Evolutionary conservation across 106 monocot species (phyloP).

Genomic region (Allium cepa): DNA sequence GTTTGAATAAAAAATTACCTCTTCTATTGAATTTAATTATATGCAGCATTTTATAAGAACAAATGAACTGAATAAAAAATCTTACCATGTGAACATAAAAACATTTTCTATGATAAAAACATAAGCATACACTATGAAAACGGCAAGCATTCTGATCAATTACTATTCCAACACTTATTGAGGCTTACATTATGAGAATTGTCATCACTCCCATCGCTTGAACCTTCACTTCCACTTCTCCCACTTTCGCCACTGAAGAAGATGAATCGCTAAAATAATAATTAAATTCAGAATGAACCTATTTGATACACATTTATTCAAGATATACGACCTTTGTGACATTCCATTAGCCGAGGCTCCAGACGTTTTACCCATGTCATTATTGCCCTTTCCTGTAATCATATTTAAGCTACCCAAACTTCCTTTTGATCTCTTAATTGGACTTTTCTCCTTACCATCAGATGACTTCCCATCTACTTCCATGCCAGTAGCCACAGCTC

Average conservation of each 20-base stretch:
- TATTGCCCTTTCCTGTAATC: slow-evolving; percentile 51
- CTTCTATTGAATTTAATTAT: too few species aligned
- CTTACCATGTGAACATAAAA: too few species aligned
- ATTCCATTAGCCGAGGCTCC: slow-evolving; percentile 49
- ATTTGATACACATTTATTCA: neutral
- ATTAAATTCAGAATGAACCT: neutral
- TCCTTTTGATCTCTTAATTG: slow-evolving; percentile 47
- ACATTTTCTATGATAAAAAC: too few species aligned
- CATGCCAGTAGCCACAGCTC: slow-evolving; percentile 22
- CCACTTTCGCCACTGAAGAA: slow-evolving; percentile 42
- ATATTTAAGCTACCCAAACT: slow-evolving; percentile 65
- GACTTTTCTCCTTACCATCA: slow-evolving; percentile 60
- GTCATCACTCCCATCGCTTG: slow-evolving; percentile 64
- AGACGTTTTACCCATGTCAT: slow-evolving; percentile 36
- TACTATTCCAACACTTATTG: too few species aligned
- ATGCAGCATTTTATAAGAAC: too few species aligned
- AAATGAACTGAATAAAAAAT: too few species aligned
- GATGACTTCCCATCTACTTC: slow-evolving; percentile 49
- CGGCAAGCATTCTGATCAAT: too few species aligned
- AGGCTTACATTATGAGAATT: slow-evolving; percentile 64
- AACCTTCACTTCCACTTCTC: slow-evolving; percentile 69
- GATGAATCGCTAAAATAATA: neutral
- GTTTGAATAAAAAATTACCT: too few species aligned
- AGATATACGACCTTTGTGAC: slow-evolving; percentile 33
- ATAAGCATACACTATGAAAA: too few species aligned